Conservation (phyloP, 2,329 filamentous ascomycete genomes). For the Ceratocystis papillata region DNA sequence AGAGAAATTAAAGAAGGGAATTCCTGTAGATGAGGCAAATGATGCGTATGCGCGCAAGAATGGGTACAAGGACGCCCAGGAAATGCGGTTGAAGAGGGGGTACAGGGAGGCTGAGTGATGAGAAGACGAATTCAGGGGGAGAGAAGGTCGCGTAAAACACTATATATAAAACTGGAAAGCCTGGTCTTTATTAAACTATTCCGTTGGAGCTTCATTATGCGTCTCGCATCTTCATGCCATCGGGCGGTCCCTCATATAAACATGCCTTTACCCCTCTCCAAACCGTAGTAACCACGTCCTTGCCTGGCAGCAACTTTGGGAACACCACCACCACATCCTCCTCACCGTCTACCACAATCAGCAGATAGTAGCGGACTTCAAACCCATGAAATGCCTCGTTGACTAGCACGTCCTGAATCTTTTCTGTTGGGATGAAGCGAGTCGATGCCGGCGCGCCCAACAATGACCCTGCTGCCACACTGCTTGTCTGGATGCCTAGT, state of each 20-base stretch:
- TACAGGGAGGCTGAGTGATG: constrained; percentile 28
- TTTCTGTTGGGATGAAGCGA: constrained; percentile 71
- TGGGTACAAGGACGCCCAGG: constrained; percentile 45
- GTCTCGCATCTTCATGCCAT: constrained; percentile 19
- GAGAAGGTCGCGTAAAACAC: constrained; percentile 25
- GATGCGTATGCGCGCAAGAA: constrained; percentile 51
- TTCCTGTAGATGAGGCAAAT: constrained; percentile 46
- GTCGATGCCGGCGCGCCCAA: constrained; percentile 47
- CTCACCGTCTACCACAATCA: constrained; percentile 83
- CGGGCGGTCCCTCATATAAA: constrained; percentile 47
- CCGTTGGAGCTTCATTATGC: not conserved
- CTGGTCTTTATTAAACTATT: constrained; percentile 12
- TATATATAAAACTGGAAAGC: constrained; percentile 9
- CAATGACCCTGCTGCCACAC: constrained; percentile 41
- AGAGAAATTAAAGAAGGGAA: constrained; percentile 40
- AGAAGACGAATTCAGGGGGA: too few species aligned
- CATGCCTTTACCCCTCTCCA: constrained; percentile 80
- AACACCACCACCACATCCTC: constrained; percentile 90
- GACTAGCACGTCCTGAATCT: constrained; percentile 86
- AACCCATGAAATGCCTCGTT: constrained; percentile 93
- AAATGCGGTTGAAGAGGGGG: constrained; percentile 34
- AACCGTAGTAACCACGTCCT: constrained; percentile 70
- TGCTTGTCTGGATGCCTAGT: constrained; percentile 79
- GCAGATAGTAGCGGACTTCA: constrained; percentile 78
- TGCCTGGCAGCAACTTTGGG: constrained; percentile 62